A percentile compares a stretch with the other conserved stretches of the same genome.
Evolutionary conservation across 2,329 filamentous ascomycete genomes (phyloP).

Genomic region (Colletotrichum caudatum): DNA sequence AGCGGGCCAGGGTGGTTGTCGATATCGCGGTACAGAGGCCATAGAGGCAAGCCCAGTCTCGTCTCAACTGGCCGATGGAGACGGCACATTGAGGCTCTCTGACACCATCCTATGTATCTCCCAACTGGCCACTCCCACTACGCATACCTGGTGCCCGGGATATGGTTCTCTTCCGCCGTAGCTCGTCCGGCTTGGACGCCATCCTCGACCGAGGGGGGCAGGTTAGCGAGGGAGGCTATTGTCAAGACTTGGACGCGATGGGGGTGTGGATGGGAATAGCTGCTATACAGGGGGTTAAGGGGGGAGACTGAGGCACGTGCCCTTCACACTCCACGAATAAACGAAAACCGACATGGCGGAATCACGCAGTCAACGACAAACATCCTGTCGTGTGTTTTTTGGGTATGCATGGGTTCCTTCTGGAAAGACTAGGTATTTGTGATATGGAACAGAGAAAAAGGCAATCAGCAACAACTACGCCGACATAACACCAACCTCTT

Average conservation of each 20-base stretch:
- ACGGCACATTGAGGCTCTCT: neutral
- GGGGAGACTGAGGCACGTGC: neutral
- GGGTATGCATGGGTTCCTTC: slow-evolving; percentile 41
- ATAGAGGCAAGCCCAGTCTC: neutral
- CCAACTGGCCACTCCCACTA: neutral
- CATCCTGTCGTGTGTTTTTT: slow-evolving; percentile 25
- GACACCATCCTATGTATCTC: no score
- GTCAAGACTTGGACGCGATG: slow-evolving; percentile 14
- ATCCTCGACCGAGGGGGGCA: slow-evolving; percentile 17
- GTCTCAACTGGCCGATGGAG: neutral
- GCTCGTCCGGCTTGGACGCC: slow-evolving; percentile 10
- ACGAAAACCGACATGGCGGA: neutral
- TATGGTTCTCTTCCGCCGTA: slow-evolving; percentile 4
- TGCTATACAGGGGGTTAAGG: neutral
- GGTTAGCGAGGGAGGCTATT: slow-evolving; percentile 17
- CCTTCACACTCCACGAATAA: neutral
- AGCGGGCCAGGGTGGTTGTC: neutral
- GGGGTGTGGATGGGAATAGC: no score
- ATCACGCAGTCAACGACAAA: neutral
- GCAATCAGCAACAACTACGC: slow-evolving; percentile 30
- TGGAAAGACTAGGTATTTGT: slow-evolving; percentile 41
- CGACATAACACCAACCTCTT: slow-evolving; percentile 40
- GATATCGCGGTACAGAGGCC: neutral
- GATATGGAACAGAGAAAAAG: slow-evolving; percentile 20
- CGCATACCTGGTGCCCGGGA: neutral